Evolutionary conservation across 2,329 filamentous ascomycete genomes (phyloP).

Genomic region (Diplodia corticola): DNA sequence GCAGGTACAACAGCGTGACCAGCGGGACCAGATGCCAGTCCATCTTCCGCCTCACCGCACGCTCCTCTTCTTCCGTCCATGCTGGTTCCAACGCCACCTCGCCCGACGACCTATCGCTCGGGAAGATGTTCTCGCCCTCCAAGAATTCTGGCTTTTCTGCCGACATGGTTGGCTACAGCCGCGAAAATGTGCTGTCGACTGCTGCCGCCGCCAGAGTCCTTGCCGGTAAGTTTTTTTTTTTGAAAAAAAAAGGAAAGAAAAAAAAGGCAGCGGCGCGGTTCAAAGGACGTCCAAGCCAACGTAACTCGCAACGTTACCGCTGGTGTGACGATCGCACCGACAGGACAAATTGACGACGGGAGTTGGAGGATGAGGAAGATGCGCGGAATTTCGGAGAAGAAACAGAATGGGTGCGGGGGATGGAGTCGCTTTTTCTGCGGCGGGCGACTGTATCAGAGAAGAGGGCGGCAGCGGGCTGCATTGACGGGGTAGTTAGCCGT

Average conservation of each 20-base stretch:
- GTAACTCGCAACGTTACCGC: background rate
- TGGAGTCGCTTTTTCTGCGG: background rate
- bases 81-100: conserved; percentile 35
- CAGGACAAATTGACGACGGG: background rate
- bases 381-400: background rate
- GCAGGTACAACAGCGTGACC: conserved; percentile 55
- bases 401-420: background rate
- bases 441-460: background rate
- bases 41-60: conserved; percentile 51
- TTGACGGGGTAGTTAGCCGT: background rate
- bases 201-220: background rate
- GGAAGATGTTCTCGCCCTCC: background rate
- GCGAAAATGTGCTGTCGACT: background rate
- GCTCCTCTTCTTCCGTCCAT: conserved; percentile 56
- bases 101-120: conserved; percentile 10
- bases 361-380: background rate
- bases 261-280: no score
- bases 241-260: background rate
- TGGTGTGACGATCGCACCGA: background rate
- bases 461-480: background rate
- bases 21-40: conserved; percentile 55
- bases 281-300: background rate
- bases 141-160: background rate
- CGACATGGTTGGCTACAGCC: background rate
- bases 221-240: no score